Base-by-base conservation (phyloP, 768 basidiomycete genomes). In the Xanthoconium stramineum region DNA sequence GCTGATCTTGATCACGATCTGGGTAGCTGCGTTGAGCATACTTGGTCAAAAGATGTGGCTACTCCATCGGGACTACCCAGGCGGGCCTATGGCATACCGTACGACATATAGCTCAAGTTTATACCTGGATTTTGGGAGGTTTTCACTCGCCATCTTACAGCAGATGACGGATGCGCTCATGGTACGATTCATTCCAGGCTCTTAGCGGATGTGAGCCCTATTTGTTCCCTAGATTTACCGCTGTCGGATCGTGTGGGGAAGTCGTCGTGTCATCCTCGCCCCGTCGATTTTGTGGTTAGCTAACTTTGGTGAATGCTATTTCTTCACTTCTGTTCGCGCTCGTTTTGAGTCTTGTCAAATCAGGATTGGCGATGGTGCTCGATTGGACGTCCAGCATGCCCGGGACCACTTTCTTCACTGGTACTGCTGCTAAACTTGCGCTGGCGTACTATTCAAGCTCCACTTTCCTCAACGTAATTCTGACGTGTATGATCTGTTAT, bases 181-280 rank as follows among this genome's bases (percentile, higher is more conserved):
- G 61, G 58, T 62, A 55, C 63, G 52, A n/a, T 38, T 19, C 5
- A 32, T 10, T 33, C 2, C 5, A 20, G 12, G 10, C 0, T n/a
- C 32, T 50, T 8, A 11, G 13, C 5, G 9, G 17, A 36, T 6
- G 11, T 9, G 13, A 14, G 24, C 28, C 14, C 1, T 17, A 20
- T 17, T 17, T 6, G 0, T 5, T 24, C 35, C 44, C n/a, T 42
- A 76, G 75, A 63, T 77, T 24, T 71, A 73, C 59, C 75, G 74
- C 29, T 73, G 71, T 48, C 69, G 61, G 38, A 61, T 74, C 28
- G 59, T 76, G 14, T 76, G 74, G 74, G 15, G 60, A 9, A 55
- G 55, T 47, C 53, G 50, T 57, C 42, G 50, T 14, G 47, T 58
- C 35, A 19, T 66, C 33, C 14, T 61, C 11, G 8, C 52, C 17